Evolutionary conservation across 148 eudicot species (phyloP).

Genomic region (Polygonum maritimum): DNA sequence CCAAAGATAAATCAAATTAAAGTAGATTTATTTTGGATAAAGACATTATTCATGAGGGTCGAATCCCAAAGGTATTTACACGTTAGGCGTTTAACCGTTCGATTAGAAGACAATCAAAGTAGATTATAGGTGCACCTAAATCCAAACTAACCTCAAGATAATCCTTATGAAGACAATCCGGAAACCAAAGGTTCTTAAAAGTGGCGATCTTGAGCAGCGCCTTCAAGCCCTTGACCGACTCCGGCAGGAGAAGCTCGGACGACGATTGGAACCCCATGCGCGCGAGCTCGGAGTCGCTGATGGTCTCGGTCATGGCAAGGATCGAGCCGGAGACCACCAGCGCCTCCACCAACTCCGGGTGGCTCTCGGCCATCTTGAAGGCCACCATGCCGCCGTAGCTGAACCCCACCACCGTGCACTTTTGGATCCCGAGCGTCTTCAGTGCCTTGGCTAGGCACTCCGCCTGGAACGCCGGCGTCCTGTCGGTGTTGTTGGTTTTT

Average conservation of each 20-base stretch:
- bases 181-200: conserved; percentile 80
- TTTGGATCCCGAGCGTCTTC: conserved; percentile 45
- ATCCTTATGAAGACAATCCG: conserved; percentile 63
- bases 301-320: conserved; percentile 76
- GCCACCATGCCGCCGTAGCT: conserved; percentile 97
- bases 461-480: conserved; percentile 41
- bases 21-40: too few relatives aligned
- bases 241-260: conserved; percentile 74
- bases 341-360: conserved; percentile 58
- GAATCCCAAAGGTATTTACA: too few relatives aligned
- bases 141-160: conserved; percentile 57
- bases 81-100: too few relatives aligned
- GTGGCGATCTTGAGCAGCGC: conserved; percentile 73
- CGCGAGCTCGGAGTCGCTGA: conserved; percentile 42
- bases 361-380: conserved; percentile 68
- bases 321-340: conserved; percentile 81
- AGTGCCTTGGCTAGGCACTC: conserved; percentile 52
- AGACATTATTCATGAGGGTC: too few relatives aligned
- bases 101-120: too few relatives aligned
- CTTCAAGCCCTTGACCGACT: conserved; percentile 66
- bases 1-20: too few relatives aligned
- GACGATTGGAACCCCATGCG: conserved; percentile 69
- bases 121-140: background rate
- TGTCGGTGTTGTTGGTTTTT: conserved; percentile 21
- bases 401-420: conserved; percentile 72